A percentile compares a stretch with the other conserved stretches of the same genome.
Conservation (phyloP, 2,329 filamentous ascomycete species). For the Penicillium sp. region DNA sequence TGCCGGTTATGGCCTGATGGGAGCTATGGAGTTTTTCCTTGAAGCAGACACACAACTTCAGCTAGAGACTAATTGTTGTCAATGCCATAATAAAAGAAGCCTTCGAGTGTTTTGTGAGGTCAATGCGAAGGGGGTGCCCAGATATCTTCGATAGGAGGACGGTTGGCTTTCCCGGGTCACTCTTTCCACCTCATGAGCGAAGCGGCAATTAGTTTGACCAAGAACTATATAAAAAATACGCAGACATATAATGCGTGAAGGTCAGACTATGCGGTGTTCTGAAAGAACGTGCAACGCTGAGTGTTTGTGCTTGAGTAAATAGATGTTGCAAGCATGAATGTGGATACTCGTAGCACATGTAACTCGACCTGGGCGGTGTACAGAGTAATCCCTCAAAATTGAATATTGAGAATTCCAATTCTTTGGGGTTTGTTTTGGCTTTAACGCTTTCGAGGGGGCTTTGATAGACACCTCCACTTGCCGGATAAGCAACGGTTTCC, state of each 20-base stretch:
- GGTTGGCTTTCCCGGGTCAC: slow-evolving; percentile 31
- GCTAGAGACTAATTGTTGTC: slow-evolving; percentile 57
- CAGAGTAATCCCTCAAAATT: not conserved
- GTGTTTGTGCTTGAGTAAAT: not conserved
- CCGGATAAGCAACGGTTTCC: not conserved
- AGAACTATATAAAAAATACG: slow-evolving; percentile 10
- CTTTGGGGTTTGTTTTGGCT: not conserved
- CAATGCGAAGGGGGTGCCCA: slow-evolving; percentile 48
- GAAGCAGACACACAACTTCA: slow-evolving; percentile 49
- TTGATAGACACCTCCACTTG: not conserved
- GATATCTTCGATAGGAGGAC: slow-evolving; percentile 51
- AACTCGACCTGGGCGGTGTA: no score
- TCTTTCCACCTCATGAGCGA: slow-evolving; percentile 25
- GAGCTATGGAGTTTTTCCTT: slow-evolving; percentile 50
- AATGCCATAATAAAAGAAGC: slow-evolving; percentile 45
- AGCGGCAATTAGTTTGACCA: slow-evolving; percentile 12
- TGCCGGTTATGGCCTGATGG: slow-evolving; percentile 54
- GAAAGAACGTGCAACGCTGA: slow-evolving; percentile 1
- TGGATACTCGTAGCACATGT: no score
- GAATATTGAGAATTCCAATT: not conserved
- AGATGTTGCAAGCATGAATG: not conserved
- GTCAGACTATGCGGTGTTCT: slow-evolving; percentile 10
- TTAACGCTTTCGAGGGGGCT: not conserved
- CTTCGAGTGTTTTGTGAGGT: slow-evolving; percentile 25
- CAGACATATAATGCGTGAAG: slow-evolving; percentile 12